Evolutionary conservation across 495 filamentous ascomycete genomes (phyloP).

Genomic region (Umbilicaria muhlenbergii): DNA sequence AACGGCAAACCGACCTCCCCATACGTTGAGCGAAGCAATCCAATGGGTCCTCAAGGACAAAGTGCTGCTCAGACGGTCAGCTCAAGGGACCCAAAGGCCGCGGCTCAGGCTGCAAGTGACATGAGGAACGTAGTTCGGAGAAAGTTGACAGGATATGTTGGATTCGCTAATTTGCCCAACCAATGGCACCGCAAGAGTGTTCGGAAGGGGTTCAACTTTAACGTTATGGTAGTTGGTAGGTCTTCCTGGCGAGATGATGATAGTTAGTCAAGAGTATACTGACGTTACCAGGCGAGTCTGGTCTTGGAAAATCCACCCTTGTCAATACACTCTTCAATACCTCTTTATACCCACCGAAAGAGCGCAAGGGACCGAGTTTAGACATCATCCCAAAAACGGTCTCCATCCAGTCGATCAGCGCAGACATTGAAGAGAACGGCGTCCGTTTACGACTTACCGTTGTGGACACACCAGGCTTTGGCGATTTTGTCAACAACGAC

Average conservation of each 20-base stretch:
- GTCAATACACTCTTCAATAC: slow-evolving; percentile 99
- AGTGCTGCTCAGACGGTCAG: slow-evolving; percentile 47
- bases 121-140: slow-evolving; percentile 95
- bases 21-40: slow-evolving; percentile 44
- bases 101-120: slow-evolving; percentile 60
- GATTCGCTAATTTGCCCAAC: slow-evolving; percentile 96
- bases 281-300: slow-evolving; percentile 70
- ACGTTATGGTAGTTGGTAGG: slow-evolving; percentile 98
- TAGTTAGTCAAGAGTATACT: neutral
- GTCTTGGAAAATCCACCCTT: slow-evolving; percentile 95
- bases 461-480: slow-evolving; percentile 94
- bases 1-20: slow-evolving; percentile 43
- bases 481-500: slow-evolving; percentile 99
- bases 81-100: slow-evolving; percentile 75
- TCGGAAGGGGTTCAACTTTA: slow-evolving; percentile 99
- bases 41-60: slow-evolving; percentile 38
- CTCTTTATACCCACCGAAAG: slow-evolving; percentile 95
- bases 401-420: slow-evolving; percentile 94
- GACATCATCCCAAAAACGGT: slow-evolving; percentile 99
- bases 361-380: slow-evolving; percentile 88
- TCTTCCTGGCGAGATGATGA: slow-evolving; percentile 11
- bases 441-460: slow-evolving; percentile 94
- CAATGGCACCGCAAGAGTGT: slow-evolving; percentile 99
- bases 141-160: slow-evolving; percentile 96
- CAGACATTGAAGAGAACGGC: slow-evolving; percentile 97